Evolutionary conservation across 257 asterid species (phyloP).

Genomic region (Solanum ossicruentum): DNA sequence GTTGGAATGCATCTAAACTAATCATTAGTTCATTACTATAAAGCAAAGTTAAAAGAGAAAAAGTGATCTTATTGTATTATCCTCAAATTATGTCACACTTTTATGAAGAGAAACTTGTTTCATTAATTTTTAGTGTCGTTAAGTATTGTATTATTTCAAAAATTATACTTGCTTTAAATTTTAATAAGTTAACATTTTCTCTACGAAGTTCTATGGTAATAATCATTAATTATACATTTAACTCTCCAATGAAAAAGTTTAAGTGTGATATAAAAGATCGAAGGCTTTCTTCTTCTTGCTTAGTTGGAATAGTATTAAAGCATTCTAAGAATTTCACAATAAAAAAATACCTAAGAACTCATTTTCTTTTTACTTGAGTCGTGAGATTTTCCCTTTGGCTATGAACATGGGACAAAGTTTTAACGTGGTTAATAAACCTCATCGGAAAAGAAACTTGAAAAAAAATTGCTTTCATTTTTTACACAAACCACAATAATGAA

Average conservation of each 20-base stretch:
- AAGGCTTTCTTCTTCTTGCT: neutral
- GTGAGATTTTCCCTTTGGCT: neutral
- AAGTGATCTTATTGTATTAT: rapidly evolving
- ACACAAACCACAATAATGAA: neutral
- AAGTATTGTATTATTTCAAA: neutral
- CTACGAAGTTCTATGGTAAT: neutral
- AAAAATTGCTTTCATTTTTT: neutral
- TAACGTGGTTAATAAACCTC: neutral
- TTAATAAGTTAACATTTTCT: neutral
- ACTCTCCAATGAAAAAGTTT: neutral
- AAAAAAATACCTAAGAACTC: neutral
- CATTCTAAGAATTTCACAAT: no score
- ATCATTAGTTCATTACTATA: no score
- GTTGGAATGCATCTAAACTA: no score
- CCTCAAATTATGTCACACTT: neutral
- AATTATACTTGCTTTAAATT: neutral
- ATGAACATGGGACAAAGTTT: neutral
- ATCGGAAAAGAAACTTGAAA: rapidly evolving
- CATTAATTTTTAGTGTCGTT: no score
- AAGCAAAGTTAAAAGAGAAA: neutral
- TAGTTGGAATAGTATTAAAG: neutral
- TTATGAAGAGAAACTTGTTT: neutral
- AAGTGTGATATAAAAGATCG: neutral
- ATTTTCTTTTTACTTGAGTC: neutral
- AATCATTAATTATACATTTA: neutral